phyloP scores from a whole-genome alignment of 192 early-diverging fungal species.

The Mortierella alpina region DNA sequence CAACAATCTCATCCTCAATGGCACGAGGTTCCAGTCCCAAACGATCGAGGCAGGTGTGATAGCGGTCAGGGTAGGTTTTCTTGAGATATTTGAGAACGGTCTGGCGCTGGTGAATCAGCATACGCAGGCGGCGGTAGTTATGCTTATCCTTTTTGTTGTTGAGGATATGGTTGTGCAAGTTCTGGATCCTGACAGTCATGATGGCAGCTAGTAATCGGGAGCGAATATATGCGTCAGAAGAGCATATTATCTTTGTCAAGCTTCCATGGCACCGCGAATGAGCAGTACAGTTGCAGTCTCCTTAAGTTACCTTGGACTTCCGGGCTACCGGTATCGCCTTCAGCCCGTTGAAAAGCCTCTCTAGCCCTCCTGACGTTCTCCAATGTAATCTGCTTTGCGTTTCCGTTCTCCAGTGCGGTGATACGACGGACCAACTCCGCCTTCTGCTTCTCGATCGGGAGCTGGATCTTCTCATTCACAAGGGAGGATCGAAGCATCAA shows the following conservation, averaged over 20 bases:
- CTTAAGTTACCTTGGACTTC: slow-evolving; percentile 86
- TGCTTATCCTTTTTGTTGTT: slow-evolving; percentile 89
- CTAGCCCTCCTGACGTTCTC: slow-evolving; percentile 81
- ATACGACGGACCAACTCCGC: slow-evolving; percentile 77
- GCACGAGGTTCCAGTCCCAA: slow-evolving; percentile 77
- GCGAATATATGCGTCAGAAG: not conserved
- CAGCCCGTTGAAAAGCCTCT: slow-evolving; percentile 80
- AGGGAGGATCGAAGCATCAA: slow-evolving; percentile 22
- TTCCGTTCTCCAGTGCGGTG: slow-evolving; percentile 85
- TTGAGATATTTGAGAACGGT: slow-evolving; percentile 92
- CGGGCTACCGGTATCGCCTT: slow-evolving; percentile 89
- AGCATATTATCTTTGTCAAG: not conserved
- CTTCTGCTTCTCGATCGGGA: slow-evolving; percentile 60
- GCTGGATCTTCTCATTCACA: slow-evolving; percentile 46
- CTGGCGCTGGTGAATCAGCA: slow-evolving; percentile 83
- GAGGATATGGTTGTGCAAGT: slow-evolving; percentile 83
- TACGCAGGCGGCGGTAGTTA: slow-evolving; percentile 86
- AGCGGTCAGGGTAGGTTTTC: slow-evolving; percentile 72
- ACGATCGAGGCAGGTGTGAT: slow-evolving; percentile 73
- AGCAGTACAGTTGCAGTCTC: not conserved
- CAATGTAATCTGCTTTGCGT: slow-evolving; percentile 75
- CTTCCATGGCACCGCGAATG: not conserved
- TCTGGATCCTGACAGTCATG: slow-evolving; percentile 89
- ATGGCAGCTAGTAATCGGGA: slow-evolving; percentile 76
- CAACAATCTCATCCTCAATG: slow-evolving; percentile 70